A percentile compares a stretch with the other conserved stretches of the same genome.
These are phyloP conservation scores for Withania somnifera DNA, from an alignment of 305 asterid species.

Conservation along the genomic window DNA sequence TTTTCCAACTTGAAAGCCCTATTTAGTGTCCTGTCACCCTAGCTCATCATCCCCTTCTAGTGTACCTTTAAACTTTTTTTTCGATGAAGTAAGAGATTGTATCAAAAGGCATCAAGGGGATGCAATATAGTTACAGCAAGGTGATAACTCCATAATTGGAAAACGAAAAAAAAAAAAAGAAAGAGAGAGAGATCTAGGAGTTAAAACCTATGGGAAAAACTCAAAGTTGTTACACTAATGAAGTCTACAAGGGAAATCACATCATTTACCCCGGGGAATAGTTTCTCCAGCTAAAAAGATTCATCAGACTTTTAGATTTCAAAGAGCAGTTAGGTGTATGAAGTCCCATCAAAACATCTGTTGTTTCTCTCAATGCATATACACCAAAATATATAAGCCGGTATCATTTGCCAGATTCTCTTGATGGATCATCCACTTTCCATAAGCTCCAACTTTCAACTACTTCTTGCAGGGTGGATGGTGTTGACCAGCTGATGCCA, in stretches of 20 bases:
- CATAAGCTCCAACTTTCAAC: neutral
- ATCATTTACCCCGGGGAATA: neutral
- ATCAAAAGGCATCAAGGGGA: neutral
- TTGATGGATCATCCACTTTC: neutral
- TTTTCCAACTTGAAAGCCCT: too few relatives aligned
- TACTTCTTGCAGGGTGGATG: neutral
- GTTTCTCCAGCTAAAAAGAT: neutral
- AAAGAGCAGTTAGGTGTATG: neutral
- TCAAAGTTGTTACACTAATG: too few relatives aligned
- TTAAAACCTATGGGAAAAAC: too few relatives aligned
- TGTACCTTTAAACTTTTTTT: too few relatives aligned
- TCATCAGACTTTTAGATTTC: neutral
- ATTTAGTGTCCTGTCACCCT: too few relatives aligned
- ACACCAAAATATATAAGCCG: neutral
- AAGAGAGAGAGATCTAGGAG: too few relatives aligned
- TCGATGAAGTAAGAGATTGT: neutral
- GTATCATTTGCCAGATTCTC: neutral
- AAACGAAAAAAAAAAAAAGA: neutral
- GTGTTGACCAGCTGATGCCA: neutral
- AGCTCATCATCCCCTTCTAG: too few relatives aligned
- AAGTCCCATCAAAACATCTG: neutral
- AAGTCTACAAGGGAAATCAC: too few relatives aligned
- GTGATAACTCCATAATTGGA: neutral
- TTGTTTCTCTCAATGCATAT: neutral
- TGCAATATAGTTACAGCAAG: neutral